Conservation (phyloP, 805 yeast genomes). For the Pichia californica region DNA sequence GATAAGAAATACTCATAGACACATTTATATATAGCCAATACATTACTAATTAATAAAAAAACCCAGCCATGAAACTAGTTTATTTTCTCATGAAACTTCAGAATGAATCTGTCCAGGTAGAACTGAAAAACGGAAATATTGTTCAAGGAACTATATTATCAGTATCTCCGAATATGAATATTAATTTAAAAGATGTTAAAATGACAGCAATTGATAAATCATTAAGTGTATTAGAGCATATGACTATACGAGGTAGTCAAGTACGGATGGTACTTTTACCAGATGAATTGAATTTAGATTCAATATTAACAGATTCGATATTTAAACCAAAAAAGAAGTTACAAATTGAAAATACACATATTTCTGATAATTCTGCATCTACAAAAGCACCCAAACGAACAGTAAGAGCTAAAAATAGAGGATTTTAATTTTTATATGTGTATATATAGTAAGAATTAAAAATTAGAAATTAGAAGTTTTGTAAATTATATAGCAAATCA, state of each 20-base stretch:
- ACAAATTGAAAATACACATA: background rate
- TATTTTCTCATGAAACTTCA: conserved; percentile 78
- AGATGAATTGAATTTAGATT: conserved; percentile 73
- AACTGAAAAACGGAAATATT: conserved; percentile 84
- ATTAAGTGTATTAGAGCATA: conserved; percentile 64
- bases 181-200: conserved; percentile 71
- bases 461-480: background rate
- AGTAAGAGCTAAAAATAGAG: conserved; percentile 16
- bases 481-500: background rate
- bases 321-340: conserved; percentile 31
- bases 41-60: too few species aligned
- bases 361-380: background rate
- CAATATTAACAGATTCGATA: conserved; percentile 46
- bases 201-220: conserved; percentile 68
- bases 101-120: conserved; percentile 84
- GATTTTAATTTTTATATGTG: too few species aligned
- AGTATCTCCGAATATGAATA: conserved; percentile 89
- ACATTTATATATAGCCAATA: too few species aligned
- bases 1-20: too few species aligned
- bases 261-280: conserved; percentile 80
- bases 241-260: conserved; percentile 84
- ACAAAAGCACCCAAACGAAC: conserved; percentile 16
- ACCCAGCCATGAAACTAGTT: conserved; percentile 71
- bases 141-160: conserved; percentile 78
- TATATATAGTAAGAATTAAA: background rate